Evolutionary conservation across 768 basidiomycete species (phyloP), one percentile per base, ranked within the genome.

Genomic region (Boletales sp.): DNA sequence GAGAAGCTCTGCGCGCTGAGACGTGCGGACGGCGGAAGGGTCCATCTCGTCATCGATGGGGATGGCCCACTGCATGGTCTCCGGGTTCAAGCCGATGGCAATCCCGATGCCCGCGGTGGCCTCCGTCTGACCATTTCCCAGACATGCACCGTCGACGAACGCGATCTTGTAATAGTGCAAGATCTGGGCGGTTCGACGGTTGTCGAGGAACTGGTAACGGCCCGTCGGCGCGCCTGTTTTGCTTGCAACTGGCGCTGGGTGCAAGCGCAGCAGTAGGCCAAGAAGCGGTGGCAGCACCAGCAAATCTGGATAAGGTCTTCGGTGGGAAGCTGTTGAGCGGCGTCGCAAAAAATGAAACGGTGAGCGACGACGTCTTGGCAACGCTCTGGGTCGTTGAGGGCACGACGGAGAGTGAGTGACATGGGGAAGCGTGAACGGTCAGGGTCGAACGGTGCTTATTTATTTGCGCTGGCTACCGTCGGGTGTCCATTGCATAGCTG

Each of bases 121-220:
- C 0, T 21, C 50, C 1, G 36, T 35, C 8, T 24, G 42, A 1
- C 70, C 67, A 39, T 73, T 72, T 5, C 47, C 42, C 18, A 53
- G 13, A 44, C 72, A 73, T 7, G 70, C 56, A 7, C 72, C 72
- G 34, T 71, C 71, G 9, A 65, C 63, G 54, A 65, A 70, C n/a
- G 61, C 64, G 27, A 72, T n/a, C n/a, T 46, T 46, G 43, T 58
- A 58, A 27, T 61, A 45, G 40, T 67, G 66, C 69, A 69, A 5
- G 10, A 46, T 5, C 9, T 52, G n/a, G 18, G 38, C 8, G 36
- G 43, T 12, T 19, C 5, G 11, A 37, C 39, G 36, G 14, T 40
- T 35, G 32, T 39, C 34, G n/a, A 17, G 12, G 19, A 11, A 3
- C 13, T 12, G 29, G 4, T 30, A 44, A 15, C 24, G 24, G 4